Evolutionary conservation across 2,329 filamentous ascomycete species (phyloP), one percentile per base, ranked within the genome.

Genomic region (Conoideocrella luteorostrata): DNA sequence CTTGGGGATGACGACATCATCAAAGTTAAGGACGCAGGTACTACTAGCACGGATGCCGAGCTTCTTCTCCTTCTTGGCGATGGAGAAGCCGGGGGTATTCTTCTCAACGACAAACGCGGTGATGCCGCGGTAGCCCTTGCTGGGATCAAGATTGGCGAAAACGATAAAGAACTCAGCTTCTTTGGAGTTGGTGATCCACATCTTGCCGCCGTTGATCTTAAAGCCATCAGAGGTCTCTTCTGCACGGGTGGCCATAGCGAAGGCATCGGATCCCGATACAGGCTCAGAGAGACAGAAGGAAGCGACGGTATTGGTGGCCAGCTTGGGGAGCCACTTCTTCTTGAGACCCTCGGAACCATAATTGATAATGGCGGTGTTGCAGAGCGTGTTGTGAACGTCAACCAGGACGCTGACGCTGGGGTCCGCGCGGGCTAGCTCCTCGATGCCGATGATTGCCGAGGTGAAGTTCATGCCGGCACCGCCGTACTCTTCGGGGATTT

Each of bases 1-100:
- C 66, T 82, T 84, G 49, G 93, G 89, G 30, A 98, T 78, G 59
- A 91, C 80, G 41, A 97, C 89, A 58, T 98, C 93, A 67, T 98
- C 93, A 57, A 98, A 95, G 75, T 88, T 97, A 65, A 98, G 76
- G 50, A 96, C 91, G 67, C 93, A 98, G 24, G 93, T 98, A 70
- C 87, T 94, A 70, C 87, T 94, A 43, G 93, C 93, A 60, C 80
- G 84, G 71, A 98, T 98, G 47, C 93, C 93, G 39, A 98, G 82
- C 75, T 98, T 98, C 84, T 97, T 97, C 76, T 98, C 93, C 75
- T 98, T 98, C 80, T 98, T 98, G 32, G 93, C 89, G 59, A 98
- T 94, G 48, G 80, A 83, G 74, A 98, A 96, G 26, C 93, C 93
- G 44, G 84, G 82, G 39, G 80, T 86, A 58, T 75, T 84, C 74